Percentiles rank a stretch among this genome's conserved stretches.
phyloP scores from a whole-genome alignment of 495 filamentous ascomycete species.

The Sporormia fimetaria region DNA sequence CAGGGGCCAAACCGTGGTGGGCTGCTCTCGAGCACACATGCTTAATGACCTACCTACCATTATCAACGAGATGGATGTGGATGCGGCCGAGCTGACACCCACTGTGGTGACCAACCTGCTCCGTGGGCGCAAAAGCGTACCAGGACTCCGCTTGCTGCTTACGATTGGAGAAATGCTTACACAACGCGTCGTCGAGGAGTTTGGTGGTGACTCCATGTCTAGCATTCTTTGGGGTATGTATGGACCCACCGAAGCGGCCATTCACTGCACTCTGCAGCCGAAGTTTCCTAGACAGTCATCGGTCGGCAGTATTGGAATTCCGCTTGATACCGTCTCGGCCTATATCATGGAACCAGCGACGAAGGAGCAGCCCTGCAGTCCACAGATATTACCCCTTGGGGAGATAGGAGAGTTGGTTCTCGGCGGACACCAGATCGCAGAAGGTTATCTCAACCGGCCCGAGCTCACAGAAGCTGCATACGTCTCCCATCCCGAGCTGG shows the following conservation, averaged over 20 bases:
- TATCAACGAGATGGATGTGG: constrained; percentile 53
- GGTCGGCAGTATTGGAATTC: constrained; percentile 57
- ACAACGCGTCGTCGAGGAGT: constrained; percentile 56
- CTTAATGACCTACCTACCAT: constrained; percentile 57
- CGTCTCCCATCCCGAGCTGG: constrained; percentile 41
- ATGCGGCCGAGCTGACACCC: constrained; percentile 73
- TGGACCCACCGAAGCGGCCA: constrained; percentile 73
- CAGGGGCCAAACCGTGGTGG: constrained; percentile 58
- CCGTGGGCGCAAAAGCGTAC: constrained; percentile 47
- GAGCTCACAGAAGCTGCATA: constrained; percentile 68
- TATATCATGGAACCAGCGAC: constrained; percentile 45
- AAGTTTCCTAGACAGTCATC: constrained; percentile 37
- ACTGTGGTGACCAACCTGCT: constrained; percentile 64
- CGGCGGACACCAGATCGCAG: constrained; percentile 67
- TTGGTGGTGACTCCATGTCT: constrained; percentile 38
- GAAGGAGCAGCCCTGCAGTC: not conserved
- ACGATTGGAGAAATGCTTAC: constrained; percentile 89
- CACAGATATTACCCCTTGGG: constrained; percentile 48
- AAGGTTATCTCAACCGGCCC: constrained; percentile 69
- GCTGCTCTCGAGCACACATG: constrained; percentile 50
- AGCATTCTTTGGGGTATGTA: constrained; percentile 75
- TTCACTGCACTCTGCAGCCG: constrained; percentile 56
- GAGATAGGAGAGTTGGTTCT: constrained; percentile 71
- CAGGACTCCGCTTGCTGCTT: constrained; percentile 49
- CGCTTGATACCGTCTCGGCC: constrained; percentile 63